Evolutionary conservation across 116 monocot species (phyloP), one percentile per base, ranked within the genome.

Genomic region (Dioscorea cayenensis): DNA sequence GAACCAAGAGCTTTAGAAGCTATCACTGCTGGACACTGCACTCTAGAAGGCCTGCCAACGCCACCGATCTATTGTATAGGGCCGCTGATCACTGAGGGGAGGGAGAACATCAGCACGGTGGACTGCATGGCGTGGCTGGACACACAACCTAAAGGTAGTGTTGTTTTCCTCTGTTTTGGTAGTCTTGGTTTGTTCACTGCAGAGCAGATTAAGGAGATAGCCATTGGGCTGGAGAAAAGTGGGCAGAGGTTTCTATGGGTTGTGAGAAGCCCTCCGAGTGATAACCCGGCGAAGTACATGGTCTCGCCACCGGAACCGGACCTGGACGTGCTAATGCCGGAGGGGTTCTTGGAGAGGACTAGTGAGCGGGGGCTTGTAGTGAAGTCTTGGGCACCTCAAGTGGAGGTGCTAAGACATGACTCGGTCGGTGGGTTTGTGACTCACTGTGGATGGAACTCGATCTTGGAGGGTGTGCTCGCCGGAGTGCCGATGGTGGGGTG

Each of bases 151-250:
- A 22, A 50, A 22, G 72, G 49, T 18, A 82, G 82, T 27, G 86
- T 90, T 16, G 79, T 90, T 36, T 90, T 86, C 82, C 80, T 90
- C 36, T 82, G 84, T 67, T 90, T 90, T 71, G 90, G 90, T 5
- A 90, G 90, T 73, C 2, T 73, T 8, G 90, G 87, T 17, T 23
- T 37, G 3, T 84, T 90, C 36, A 43, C 79, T 12, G 62, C 64
- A 20, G 81, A 66, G 61, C 90, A 90, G 73, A 74, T 87, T 16
- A 67, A 35, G 60, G 80, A 87, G 71, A 82, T 87, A 16, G 86
- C 90, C 9, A 13, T 23, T 12, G 87, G 84, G 8, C 48, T 90
- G 27, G 90, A 90, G 77, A 74, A 50, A 2, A 87, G 90, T 71
- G 77, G 77, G 59, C 79, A 82, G 36, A 63, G 84, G 61, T 87